Conservation (phyloP, 2,329 filamentous ascomycete genomes). For the Verticillium nubilum region DNA sequence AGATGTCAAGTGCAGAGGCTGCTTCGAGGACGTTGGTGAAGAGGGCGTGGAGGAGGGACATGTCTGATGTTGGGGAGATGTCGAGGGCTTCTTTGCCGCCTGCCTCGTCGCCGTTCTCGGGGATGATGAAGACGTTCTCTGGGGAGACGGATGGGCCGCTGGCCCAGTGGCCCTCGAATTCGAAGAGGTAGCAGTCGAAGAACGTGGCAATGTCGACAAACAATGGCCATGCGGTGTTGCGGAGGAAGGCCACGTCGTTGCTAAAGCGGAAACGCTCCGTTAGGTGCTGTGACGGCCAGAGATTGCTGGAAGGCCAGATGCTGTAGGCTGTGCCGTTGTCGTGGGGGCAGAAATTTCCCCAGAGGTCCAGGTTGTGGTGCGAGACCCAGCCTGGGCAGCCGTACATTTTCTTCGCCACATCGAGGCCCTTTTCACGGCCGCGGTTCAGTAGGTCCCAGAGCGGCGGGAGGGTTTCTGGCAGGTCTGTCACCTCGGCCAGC, state of each 20-base stretch:
- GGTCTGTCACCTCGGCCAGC: slow-evolving; percentile 23
- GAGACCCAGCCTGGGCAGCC: slow-evolving; percentile 29
- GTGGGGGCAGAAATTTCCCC: slow-evolving; percentile 30
- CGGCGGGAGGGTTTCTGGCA: slow-evolving; percentile 31
- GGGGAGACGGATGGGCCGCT: slow-evolving; percentile 17
- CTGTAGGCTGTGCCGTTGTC: slow-evolving; percentile 19
- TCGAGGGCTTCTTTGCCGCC: slow-evolving; percentile 11
- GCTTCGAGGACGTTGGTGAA: slow-evolving; percentile 5
- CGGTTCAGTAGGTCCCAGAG: slow-evolving; percentile 30
- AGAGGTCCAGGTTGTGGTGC: slow-evolving; percentile 34
- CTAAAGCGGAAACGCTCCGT: slow-evolving; percentile 32
- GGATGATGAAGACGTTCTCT: slow-evolving; percentile 16
- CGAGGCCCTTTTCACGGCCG: slow-evolving; percentile 22
- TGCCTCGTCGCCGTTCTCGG: slow-evolving; percentile 1
- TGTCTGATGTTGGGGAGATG: not conserved
- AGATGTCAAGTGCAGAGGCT: slow-evolving; percentile 1
- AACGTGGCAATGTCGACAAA: slow-evolving; percentile 29
- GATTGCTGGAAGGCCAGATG: slow-evolving; percentile 31
- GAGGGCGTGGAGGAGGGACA: slow-evolving; percentile 3
- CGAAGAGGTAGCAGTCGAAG: slow-evolving; percentile 30
- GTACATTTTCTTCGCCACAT: slow-evolving; percentile 29
- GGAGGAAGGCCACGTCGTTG: slow-evolving; percentile 17
- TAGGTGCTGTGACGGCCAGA: slow-evolving; percentile 32
- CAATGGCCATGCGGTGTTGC: slow-evolving; percentile 19
- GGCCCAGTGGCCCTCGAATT: slow-evolving; percentile 19